phyloP scores from a whole-genome alignment of 805 yeast species.

The Candida dajiaensis region DNA sequence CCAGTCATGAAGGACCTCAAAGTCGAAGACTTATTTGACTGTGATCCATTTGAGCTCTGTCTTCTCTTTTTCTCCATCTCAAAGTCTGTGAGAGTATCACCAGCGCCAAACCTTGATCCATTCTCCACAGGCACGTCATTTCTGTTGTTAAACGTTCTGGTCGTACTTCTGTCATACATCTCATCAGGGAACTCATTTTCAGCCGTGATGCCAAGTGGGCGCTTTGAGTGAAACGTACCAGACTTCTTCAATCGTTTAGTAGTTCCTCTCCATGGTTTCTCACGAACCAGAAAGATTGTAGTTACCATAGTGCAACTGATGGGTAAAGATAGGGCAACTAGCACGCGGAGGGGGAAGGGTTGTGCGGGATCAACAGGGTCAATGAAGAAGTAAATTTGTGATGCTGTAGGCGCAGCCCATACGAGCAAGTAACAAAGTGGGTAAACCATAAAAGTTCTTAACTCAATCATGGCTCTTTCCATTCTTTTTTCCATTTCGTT shows the following conservation, averaged over 20 bases:
- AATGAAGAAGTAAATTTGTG: slow-evolving; percentile 11
- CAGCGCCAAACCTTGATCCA: not conserved
- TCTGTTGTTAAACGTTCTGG: not conserved
- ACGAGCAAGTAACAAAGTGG: slow-evolving; percentile 19
- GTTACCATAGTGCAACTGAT: slow-evolving; percentile 74
- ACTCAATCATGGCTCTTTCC: slow-evolving; percentile 13
- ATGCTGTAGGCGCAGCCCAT: slow-evolving; percentile 15
- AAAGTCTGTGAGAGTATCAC: not conserved
- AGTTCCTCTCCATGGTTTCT: slow-evolving; percentile 58
- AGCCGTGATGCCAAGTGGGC: not conserved
- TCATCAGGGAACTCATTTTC: not conserved
- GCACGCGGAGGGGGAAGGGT: slow-evolving; percentile 8
- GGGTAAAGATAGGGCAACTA: slow-evolving; percentile 69
- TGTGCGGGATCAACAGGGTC: not conserved
- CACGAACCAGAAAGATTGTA: slow-evolving; percentile 66
- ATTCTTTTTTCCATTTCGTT: slow-evolving; percentile 5
- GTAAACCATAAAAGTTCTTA: slow-evolving; percentile 17
- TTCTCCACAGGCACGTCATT: not conserved
- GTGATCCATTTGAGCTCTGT: not conserved
- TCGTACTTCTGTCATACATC: not conserved
- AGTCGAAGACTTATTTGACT: not conserved
- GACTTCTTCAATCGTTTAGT: not conserved
- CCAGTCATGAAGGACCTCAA: not conserved
- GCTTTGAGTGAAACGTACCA: not conserved
- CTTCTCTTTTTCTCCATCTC: not conserved